Evolutionary conservation across 192 early-diverging fungal species (phyloP), one percentile per base, ranked within the genome.

Genomic region (Linnemannia exigua): DNA sequence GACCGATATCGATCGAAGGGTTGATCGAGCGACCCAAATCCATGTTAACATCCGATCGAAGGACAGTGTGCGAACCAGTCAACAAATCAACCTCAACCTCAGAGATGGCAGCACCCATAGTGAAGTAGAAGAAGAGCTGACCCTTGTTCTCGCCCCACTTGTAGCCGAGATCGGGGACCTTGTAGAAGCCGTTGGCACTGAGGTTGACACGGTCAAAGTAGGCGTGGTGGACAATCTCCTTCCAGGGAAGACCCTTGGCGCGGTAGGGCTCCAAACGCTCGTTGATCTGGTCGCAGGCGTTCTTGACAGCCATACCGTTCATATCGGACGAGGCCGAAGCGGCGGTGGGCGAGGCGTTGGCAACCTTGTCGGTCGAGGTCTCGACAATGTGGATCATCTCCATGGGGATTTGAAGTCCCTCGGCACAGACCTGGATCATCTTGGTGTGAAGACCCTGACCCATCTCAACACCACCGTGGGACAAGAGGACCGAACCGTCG

Each of bases 391-490:
- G 93, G 19, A 97, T 90, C 38, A 89, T 79, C 19, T 89, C 87
- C 31, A 96, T 84, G 9, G 96, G 94, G 69, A 97, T 81, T n/a
- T 89, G 86, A 48, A 97, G 91, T 5, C 92, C 93, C 79, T 97
- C 93, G n/a, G 96, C 95, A 22, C 95, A 95, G 51, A 97, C 89
- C 89, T 95, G 94, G 33, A 95, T 89, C 94, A 96, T 95, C 89
- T 97, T 97, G 20, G 96, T 97, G 78, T 97, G 94, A 76, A 97
- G 82, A 12, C 97, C 97, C 86, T 97, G 97, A 51, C 97, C 97
- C 95, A 97, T 96, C 79, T 97, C 96, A n/a, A 95, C 94, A 50
- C 95, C 95, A 77, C 95, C 96, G 83, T 97, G 96, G 15, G 93
- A 90, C 3, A 97, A 87, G 17, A 96, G 92, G 38, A 97, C 94